Base-by-base conservation (phyloP, 2,329 filamentous ascomycete species). In the Thelonectria olida region DNA sequence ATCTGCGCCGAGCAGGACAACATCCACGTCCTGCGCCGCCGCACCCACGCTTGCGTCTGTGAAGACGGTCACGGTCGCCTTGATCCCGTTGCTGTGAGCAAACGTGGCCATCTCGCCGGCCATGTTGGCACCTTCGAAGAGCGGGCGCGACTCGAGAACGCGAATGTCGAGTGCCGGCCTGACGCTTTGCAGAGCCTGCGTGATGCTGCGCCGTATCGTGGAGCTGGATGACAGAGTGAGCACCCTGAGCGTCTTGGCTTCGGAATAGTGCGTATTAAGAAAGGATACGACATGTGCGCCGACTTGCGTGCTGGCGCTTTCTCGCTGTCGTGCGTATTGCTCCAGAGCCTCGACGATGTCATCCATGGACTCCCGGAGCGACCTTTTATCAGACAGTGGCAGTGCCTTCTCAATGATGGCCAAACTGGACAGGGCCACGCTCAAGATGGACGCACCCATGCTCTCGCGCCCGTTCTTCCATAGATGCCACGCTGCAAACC, bases 381-480 rank as follows among this genome's bases (percentile, higher is more conserved):
- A 76, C 67, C 44, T 65, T 74, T 22, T 71, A 47, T 48, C n/a
- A n/a, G n/a, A n/a, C n/a, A n/a, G n/a, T n/a, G n/a, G n/a, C n/a
- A n/a, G n/a, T n/a, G n/a, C n/a, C n/a, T n/a, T 28, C 27, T 80
- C 75, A 34, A 84, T 74, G 4, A 70, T 67, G 12, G 75, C 70
- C 34, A 90, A 75, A 3, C 79, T 79, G 12, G 77, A 75, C 5
- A 88, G 72, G 9, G 88, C 60, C 10, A 78, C 79, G 45, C 76
- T 80, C 38, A 86, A 77, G 25, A 90, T 87, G 1, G 87, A 83
- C 0, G 88, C 84, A 1, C 84, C 84, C 88, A 91, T 91, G 71
- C 84, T 88, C 63, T 88, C 86, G n/a, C 87, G 82, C 0, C 87
- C 86, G 54, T 88, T 88, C 68, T 88, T 88, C 74, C 85, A 87